Conservation (phyloP, 805 yeast genomes). For the Brettanomyces sp. region DNA sequence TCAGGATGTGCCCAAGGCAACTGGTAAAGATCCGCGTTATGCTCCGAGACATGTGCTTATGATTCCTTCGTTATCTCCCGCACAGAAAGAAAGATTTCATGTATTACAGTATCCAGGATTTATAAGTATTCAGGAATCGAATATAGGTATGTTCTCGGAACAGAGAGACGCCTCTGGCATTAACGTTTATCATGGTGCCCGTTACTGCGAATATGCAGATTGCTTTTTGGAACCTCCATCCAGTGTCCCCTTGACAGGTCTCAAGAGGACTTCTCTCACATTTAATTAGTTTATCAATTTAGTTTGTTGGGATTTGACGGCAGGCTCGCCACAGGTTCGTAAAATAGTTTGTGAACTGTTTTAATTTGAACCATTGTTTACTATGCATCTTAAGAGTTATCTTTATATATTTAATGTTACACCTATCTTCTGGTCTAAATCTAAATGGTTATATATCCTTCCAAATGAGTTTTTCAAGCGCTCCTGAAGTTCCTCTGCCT, state of each 20-base stretch:
- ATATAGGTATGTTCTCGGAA: not conserved
- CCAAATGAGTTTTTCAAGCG: constrained; percentile 66
- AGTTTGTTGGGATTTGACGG: no score
- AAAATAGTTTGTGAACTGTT: no score
- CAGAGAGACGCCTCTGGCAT: not conserved
- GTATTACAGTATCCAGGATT: constrained; percentile 1
- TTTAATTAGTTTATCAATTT: not conserved
- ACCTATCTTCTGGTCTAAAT: not conserved
- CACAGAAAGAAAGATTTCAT: constrained; percentile 5
- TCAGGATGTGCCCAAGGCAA: no score
- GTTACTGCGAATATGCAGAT: not conserved
- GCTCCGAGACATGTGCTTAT: not conserved
- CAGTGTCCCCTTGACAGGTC: not conserved
- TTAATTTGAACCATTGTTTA: no score
- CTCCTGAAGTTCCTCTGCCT: constrained; percentile 49
- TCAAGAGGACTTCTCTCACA: not conserved
- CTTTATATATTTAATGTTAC: not conserved
- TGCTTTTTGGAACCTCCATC: not conserved
- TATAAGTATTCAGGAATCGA: not conserved
- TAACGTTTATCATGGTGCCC: not conserved
- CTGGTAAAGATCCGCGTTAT: not conserved
- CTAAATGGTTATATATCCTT: constrained; percentile 37
- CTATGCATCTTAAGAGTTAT: no score
- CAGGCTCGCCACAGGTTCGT: no score
- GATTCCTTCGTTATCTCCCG: not conserved